These are phyloP conservation scores for Madurella fahalii DNA, from an alignment of 2,329 filamentous ascomycete species.

Conservation along the genomic window DNA sequence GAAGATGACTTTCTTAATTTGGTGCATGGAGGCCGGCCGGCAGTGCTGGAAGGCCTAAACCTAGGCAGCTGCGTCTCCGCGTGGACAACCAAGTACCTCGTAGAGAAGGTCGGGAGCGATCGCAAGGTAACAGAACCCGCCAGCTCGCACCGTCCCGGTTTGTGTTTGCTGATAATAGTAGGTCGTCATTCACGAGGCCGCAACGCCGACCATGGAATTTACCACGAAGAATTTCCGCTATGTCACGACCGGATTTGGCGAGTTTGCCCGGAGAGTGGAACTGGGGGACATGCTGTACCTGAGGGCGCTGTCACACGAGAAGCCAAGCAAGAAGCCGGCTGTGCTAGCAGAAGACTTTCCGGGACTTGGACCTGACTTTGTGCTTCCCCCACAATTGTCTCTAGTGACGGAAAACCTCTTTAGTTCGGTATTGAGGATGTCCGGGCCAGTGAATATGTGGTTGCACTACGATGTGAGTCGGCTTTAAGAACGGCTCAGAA, in stretches of 20 bases:
- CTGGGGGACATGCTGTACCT: slow-evolving; percentile 66
- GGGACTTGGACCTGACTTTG: slow-evolving; percentile 63
- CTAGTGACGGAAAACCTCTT: slow-evolving; percentile 61
- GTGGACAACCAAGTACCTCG: slow-evolving; percentile 69
- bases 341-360: slow-evolving; percentile 69
- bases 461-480: slow-evolving; percentile 73
- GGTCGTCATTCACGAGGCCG: slow-evolving; percentile 71
- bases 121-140: slow-evolving; percentile 47
- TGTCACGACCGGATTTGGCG: slow-evolving; percentile 60
- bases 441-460: slow-evolving; percentile 81
- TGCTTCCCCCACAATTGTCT: slow-evolving; percentile 57
- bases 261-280: slow-evolving; percentile 60
- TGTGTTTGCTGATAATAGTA: slow-evolving; percentile 30
- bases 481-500: background rate
- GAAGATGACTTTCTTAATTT: slow-evolving; percentile 57
- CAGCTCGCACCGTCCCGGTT: slow-evolving; percentile 11
- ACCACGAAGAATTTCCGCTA: slow-evolving; percentile 80
- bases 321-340: slow-evolving; percentile 67
- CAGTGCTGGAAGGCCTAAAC: slow-evolving; percentile 60
- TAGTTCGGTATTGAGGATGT: slow-evolving; percentile 75
- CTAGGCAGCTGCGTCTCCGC: slow-evolving; percentile 62
- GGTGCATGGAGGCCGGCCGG: slow-evolving; percentile 54
- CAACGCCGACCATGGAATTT: slow-evolving; percentile 69
- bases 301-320: slow-evolving; percentile 67
- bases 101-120: slow-evolving; percentile 54